Conservation (phyloP, 2,329 filamentous ascomycete genomes). For the Hymenoscyphus scutula region DNA sequence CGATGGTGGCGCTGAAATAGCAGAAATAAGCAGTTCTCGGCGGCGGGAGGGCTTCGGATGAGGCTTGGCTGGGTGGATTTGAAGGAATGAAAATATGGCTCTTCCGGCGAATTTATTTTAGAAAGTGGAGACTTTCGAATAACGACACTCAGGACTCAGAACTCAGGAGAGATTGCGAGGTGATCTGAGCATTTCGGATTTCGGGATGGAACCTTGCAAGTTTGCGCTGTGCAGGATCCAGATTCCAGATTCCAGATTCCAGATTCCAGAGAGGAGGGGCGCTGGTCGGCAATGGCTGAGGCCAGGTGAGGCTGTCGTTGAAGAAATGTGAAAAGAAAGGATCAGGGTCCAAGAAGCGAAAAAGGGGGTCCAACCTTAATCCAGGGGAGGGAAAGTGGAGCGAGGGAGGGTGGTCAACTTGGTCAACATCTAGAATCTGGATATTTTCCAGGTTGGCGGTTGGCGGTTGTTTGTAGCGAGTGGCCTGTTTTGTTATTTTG, state of each 20-base stretch:
- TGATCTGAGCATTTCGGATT: not conserved
- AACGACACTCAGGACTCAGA: not conserved
- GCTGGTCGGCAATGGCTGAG: too few species aligned
- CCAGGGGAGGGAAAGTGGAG: not conserved
- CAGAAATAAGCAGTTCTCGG: not conserved
- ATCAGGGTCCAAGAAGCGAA: not conserved
- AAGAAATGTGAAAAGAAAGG: not conserved
- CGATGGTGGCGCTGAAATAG: not conserved
- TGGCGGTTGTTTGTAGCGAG: not conserved
- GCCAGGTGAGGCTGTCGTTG: not conserved
- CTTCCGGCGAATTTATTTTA: not conserved
- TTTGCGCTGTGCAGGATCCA: not conserved
- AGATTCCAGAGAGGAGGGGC: too few species aligned
- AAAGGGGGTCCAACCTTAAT: conserved; percentile 1
- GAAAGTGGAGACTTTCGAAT: not conserved
- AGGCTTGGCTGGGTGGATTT: not conserved
- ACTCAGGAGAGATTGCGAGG: not conserved
- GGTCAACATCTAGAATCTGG: too few species aligned
- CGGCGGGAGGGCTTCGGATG: conserved; percentile 3
- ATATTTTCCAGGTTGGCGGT: not conserved
- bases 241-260: too few species aligned
- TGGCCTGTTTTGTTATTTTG: not conserved
- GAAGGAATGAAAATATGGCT: not conserved
- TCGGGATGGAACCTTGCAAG: too few species aligned
- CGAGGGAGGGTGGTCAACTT: not conserved